Conservation (phyloP, 2,329 filamentous ascomycete species). For the Zymoseptoria passerinii region DNA sequence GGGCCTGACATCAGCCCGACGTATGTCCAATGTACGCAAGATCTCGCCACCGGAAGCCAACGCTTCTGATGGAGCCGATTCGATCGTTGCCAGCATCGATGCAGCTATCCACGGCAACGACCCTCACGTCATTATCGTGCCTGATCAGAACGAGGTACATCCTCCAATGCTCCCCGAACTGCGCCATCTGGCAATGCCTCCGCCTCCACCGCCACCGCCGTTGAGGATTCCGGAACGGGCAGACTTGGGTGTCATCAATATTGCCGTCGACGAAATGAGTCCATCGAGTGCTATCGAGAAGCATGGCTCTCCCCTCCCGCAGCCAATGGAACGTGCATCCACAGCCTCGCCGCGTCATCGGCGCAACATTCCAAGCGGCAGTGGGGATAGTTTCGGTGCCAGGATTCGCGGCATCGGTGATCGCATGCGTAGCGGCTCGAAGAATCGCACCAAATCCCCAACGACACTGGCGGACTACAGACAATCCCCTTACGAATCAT, state of each 20-base stretch:
- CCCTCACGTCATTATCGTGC: slow-evolving; percentile 38
- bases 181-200: slow-evolving; percentile 50
- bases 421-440: slow-evolving; percentile 51
- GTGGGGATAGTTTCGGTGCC: slow-evolving; percentile 49
- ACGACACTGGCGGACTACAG: slow-evolving; percentile 1
- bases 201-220: slow-evolving; percentile 35
- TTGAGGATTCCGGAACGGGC: slow-evolving; percentile 22
- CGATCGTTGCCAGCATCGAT: slow-evolving; percentile 40
- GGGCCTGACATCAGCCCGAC: too few species aligned
- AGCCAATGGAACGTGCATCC: slow-evolving; percentile 24
- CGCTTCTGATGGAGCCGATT: slow-evolving; percentile 17
- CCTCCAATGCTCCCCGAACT: slow-evolving; percentile 46
- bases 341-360: slow-evolving; percentile 35
- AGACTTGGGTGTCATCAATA: slow-evolving; percentile 33
- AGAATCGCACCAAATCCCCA: slow-evolving; percentile 44
- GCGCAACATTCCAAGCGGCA: slow-evolving; percentile 47
- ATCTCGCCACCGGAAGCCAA: slow-evolving; percentile 35
- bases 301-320: slow-evolving; percentile 1
- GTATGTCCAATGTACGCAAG: slow-evolving; percentile 30
- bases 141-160: slow-evolving; percentile 23
- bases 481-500: slow-evolving; percentile 37
- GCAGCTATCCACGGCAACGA: slow-evolving; percentile 41
- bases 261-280: slow-evolving; percentile 37
- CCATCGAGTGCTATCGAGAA: slow-evolving; percentile 9
- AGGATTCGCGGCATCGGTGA: slow-evolving; percentile 48